Evolutionary conservation across 1,284 basidiomycete genomes (phyloP).

Genomic region (Apiotrichum veenhuisii): DNA sequence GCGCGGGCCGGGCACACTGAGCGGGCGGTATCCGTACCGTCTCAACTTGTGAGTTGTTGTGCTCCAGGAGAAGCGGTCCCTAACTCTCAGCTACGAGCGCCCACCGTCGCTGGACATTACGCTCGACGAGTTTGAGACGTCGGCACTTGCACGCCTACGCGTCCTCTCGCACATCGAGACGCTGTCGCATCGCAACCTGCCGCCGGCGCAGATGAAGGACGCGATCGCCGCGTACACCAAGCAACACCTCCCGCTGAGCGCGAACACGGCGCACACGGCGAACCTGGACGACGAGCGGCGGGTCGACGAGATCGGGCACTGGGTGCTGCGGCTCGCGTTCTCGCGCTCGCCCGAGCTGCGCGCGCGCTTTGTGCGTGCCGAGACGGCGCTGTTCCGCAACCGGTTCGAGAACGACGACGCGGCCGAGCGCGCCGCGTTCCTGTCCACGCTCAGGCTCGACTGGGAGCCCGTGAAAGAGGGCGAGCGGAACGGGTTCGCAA

Average conservation of each 20-base stretch:
- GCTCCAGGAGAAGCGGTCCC: too few species aligned
- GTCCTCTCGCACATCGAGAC: conserved; percentile 95
- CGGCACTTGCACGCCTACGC: conserved; percentile 76
- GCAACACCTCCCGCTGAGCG: conserved; percentile 56
- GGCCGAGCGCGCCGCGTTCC: conserved; percentile 65
- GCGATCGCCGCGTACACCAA: conserved; percentile 41
- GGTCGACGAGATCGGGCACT: conserved; percentile 89
- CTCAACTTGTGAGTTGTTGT: conserved; percentile 69
- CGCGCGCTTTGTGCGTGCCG: conserved; percentile 83
- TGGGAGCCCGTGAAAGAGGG: conserved; percentile 54
- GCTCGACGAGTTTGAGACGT: conserved; percentile 92
- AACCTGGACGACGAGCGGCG: conserved; percentile 65
- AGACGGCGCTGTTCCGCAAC: conserved; percentile 76
- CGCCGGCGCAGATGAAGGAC: conserved; percentile 32
- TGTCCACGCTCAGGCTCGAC: conserved; percentile 71
- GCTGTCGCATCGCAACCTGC: conserved; percentile 51
- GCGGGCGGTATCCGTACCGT: conserved; percentile 58
- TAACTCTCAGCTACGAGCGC: conserved; percentile 72
- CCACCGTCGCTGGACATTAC: conserved; percentile 87
- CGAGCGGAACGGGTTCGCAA: conserved; percentile 49
- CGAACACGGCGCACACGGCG: conserved; percentile 56
- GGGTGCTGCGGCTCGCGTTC: conserved; percentile 90
- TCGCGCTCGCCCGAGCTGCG: conserved; percentile 85
- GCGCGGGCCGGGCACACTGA: conserved; percentile 7
- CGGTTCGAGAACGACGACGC: conserved; percentile 71